Conservation (phyloP, 2,329 filamentous ascomycete species). For the Diaporthe sp. region DNA sequence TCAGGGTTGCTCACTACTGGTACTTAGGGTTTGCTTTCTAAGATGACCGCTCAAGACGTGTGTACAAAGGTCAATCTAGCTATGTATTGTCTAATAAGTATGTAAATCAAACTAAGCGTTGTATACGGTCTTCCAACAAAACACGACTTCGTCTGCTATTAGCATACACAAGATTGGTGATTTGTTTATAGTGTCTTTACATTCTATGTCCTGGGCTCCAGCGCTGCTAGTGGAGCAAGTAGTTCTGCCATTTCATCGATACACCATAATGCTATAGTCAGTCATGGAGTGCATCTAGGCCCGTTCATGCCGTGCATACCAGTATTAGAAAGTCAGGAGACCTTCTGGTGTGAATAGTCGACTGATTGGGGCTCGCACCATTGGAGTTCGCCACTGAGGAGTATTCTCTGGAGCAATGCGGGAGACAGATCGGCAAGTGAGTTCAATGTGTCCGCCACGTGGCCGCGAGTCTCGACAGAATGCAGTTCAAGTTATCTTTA, state of each 20-base stretch:
- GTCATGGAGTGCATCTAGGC: background rate
- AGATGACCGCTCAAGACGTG: background rate
- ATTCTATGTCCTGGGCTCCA: no score
- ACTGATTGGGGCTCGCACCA: background rate
- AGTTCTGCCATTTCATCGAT: background rate
- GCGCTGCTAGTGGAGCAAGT: background rate
- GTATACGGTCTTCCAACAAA: background rate
- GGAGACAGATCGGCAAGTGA: background rate
- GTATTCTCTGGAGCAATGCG: no score
- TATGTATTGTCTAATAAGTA: background rate
- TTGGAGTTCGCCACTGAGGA: background rate
- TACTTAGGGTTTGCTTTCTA: background rate
- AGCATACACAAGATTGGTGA: no score
- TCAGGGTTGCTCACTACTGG: background rate
- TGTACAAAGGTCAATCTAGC: background rate
- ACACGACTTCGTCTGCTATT: background rate
- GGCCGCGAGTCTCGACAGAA: background rate
- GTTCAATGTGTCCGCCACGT: background rate
- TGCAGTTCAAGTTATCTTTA: background rate
- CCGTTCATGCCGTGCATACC: background rate
- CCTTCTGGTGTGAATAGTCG: background rate
- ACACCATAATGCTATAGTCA: background rate
- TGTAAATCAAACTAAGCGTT: background rate
- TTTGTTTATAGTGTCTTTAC: no score
- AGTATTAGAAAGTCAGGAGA: background rate